A percentile compares a stretch with the other conserved stretches of the same genome.
Evolutionary conservation across 2,329 filamentous ascomycete genomes (phyloP).

Genomic region (Hypocrella siamensis): DNA sequence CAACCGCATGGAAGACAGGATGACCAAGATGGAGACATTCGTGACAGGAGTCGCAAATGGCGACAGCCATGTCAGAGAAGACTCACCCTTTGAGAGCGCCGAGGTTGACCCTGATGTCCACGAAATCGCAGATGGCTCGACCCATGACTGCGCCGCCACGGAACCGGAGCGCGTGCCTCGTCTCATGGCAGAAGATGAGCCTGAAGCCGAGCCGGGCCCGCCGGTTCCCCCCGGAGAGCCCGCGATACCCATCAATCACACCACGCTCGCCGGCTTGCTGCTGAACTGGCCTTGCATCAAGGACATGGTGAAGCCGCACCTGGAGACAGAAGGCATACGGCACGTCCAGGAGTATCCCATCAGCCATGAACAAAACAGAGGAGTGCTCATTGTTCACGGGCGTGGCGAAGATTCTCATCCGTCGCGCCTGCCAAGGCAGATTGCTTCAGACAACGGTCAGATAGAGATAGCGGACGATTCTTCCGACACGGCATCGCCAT

Average conservation of each 20-base stretch:
- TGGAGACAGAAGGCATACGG: constrained; percentile 33
- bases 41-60: constrained; percentile 9
- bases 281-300: constrained; percentile 57
- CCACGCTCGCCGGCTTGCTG: constrained; percentile 74
- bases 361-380: constrained; percentile 56
- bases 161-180: constrained; percentile 11
- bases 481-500: constrained; percentile 37
- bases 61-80: constrained; percentile 9
- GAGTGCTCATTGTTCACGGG: constrained; percentile 60
- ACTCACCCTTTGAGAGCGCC: constrained; percentile 15
- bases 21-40: constrained; percentile 18
- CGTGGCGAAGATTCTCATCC: constrained; percentile 58
- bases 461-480: constrained; percentile 30
- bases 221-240: constrained; percentile 42
- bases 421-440: constrained; percentile 30
- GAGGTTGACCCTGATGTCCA: constrained; percentile 7
- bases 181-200: constrained; percentile 27
- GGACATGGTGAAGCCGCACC: constrained; percentile 39
- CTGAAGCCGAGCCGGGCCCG: constrained; percentile 34
- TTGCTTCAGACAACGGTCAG: constrained; percentile 18
- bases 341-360: constrained; percentile 60
- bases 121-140: background rate
- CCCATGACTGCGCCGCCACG: constrained; percentile 11
- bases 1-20: constrained; percentile 19
- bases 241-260: constrained; percentile 71